phyloP scores from a whole-genome alignment of 805 yeast genomes.

The Barnettozyma californica region DNA sequence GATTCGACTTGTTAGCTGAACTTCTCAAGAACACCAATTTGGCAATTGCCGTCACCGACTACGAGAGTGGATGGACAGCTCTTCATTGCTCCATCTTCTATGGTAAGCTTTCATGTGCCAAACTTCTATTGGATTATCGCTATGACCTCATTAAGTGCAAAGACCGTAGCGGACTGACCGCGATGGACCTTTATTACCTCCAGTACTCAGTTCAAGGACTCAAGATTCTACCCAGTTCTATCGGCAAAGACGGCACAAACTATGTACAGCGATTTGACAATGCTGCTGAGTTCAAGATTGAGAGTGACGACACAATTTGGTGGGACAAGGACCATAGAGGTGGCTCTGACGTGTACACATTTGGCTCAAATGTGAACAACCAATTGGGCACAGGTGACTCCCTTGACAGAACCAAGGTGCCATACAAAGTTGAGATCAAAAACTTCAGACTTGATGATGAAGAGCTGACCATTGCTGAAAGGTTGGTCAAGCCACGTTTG shows the following conservation, averaged over 20 bases:
- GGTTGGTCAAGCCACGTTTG: constrained; percentile 39
- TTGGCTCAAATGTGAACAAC: constrained; percentile 59
- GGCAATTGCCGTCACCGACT: constrained; percentile 47
- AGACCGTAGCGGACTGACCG: constrained; percentile 69
- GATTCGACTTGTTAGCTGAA: constrained; percentile 39
- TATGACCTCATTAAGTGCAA: constrained; percentile 43
- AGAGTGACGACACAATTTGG: constrained; percentile 27
- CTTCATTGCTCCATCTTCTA: constrained; percentile 63
- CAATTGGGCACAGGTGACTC: constrained; percentile 65
- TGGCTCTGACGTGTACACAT: constrained; percentile 53
- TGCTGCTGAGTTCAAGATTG: constrained; percentile 2
- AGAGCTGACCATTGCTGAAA: constrained; percentile 19
- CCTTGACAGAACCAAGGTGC: constrained; percentile 38
- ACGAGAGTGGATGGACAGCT: constrained; percentile 79
- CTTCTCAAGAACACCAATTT: constrained; percentile 43
- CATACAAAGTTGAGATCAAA: constrained; percentile 34
- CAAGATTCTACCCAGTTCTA: constrained; percentile 38
- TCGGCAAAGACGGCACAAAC: constrained; percentile 25
- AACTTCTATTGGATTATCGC: constrained; percentile 32
- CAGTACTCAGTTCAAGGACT: constrained; percentile 37
- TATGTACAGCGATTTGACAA: constrained; percentile 13
- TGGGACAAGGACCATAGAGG: constrained; percentile 40
- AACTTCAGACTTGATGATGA: constrained; percentile 12
- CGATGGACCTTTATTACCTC: constrained; percentile 51
- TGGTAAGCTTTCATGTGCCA: constrained; percentile 53